Conservation (phyloP, 2,329 filamentous ascomycete species). For the Botrytis hyacinthi region DNA sequence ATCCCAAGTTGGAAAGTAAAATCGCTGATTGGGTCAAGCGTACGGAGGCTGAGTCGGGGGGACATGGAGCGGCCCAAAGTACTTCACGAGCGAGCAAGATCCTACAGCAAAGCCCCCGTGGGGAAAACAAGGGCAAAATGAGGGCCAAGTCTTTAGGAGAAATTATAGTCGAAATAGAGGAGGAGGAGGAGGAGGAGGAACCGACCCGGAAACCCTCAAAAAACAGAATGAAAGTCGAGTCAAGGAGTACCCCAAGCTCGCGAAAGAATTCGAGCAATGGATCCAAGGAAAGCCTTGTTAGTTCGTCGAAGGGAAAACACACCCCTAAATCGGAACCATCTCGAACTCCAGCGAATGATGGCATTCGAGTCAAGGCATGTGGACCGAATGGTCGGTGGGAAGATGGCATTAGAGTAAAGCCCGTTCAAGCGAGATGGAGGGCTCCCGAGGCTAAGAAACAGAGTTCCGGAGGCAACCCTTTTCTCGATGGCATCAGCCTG, state of each 20-base stretch:
- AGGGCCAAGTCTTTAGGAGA: slow-evolving; percentile 18
- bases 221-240: not conserved
- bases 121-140: slow-evolving; percentile 12
- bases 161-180: slow-evolving; percentile 19
- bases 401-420: slow-evolving; percentile 38
- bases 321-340: slow-evolving; percentile 44
- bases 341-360: slow-evolving; percentile 30
- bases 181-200: slow-evolving; percentile 11
- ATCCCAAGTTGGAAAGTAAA: slow-evolving; percentile 57
- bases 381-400: slow-evolving; percentile 27
- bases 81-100: not conserved
- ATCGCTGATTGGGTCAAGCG: slow-evolving; percentile 58
- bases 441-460: slow-evolving; percentile 37
- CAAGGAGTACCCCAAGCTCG: slow-evolving; percentile 10
- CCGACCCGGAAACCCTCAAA: slow-evolving; percentile 1
- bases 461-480: slow-evolving; percentile 2
- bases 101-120: slow-evolving; percentile 17
- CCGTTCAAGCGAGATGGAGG: slow-evolving; percentile 28
- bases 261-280: slow-evolving; percentile 26
- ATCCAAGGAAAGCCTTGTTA: slow-evolving; percentile 17
- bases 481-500: slow-evolving; percentile 37
- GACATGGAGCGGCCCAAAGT: not conserved
- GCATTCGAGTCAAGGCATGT: slow-evolving; percentile 32
- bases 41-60: slow-evolving; percentile 22
- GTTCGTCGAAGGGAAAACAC: slow-evolving; percentile 29